Evolutionary conservation across 768 basidiomycete species (phyloP).

Genomic region (Auricularia heimuer): DNA sequence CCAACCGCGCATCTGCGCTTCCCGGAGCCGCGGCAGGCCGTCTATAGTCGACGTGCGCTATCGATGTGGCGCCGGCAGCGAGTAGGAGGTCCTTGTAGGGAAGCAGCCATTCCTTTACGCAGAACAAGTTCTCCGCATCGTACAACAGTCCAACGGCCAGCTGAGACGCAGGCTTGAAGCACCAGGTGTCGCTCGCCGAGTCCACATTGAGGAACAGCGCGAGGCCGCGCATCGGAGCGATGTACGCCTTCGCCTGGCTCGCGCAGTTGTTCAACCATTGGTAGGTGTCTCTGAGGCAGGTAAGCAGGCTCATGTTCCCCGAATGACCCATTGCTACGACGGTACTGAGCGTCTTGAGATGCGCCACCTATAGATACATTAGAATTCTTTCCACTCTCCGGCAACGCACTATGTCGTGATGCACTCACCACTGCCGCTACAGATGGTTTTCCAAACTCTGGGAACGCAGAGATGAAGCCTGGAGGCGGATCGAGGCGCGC

Average conservation of each 20-base stretch:
- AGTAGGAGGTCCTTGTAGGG: constrained; percentile 11
- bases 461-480: constrained; percentile 26
- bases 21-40: background rate
- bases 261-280: constrained; percentile 29
- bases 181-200: constrained; percentile 26
- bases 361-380: constrained; percentile 26
- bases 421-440: constrained; percentile 34
- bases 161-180: constrained; percentile 29
- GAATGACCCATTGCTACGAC: constrained; percentile 20
- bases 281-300: constrained; percentile 35
- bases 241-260: constrained; percentile 12
- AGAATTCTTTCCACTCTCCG: background rate
- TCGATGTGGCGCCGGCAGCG: constrained; percentile 9
- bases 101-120: constrained; percentile 17
- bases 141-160: constrained; percentile 27
- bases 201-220: constrained; percentile 40
- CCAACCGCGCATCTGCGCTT: background rate
- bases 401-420: background rate
- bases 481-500: constrained; percentile 17
- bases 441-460: constrained; percentile 30
- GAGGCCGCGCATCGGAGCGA: constrained; percentile 14
- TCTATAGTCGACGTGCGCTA: constrained; percentile 7
- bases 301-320: constrained; percentile 20
- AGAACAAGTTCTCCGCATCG: constrained; percentile 21
- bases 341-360: constrained; percentile 27